A percentile compares a stretch with the other conserved stretches of the same genome.
phyloP scores from a whole-genome alignment of 306 rosid species.

The Astragalus glycyphyllos region DNA sequence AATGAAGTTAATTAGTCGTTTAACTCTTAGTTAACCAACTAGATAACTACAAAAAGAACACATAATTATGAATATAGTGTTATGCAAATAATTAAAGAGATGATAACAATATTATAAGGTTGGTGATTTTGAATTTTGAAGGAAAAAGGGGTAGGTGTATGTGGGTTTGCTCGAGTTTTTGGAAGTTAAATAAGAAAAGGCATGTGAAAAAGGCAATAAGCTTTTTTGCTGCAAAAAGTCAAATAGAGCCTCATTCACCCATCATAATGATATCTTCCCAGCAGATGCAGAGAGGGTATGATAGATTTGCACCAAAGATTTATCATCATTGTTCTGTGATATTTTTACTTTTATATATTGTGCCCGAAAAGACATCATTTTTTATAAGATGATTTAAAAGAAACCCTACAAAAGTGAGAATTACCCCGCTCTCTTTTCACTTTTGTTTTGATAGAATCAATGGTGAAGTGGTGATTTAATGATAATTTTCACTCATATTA shows the following conservation, averaged over 20 bases:
- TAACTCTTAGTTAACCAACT: conserved; percentile 43
- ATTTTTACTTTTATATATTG: conserved; percentile 50
- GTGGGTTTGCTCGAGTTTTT: conserved; percentile 60
- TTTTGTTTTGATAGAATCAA: conserved; percentile 40
- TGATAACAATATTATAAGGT: conserved; percentile 55
- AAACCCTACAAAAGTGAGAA: conserved; percentile 61
- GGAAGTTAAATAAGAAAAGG: conserved; percentile 50
- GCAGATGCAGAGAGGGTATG: conserved; percentile 51
- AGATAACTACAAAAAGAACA: conserved; percentile 47
- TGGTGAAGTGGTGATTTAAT: conserved; percentile 50
- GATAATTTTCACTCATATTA: conserved; percentile 50
- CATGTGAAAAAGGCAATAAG: conserved; percentile 69
- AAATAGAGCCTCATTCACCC: conserved; percentile 63
- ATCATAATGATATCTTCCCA: conserved; percentile 73
- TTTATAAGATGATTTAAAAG: conserved; percentile 46
- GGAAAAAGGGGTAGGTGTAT: conserved; percentile 51
- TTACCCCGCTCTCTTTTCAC: conserved; percentile 11
- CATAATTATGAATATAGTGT: conserved; percentile 45
- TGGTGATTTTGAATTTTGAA: conserved; percentile 57
- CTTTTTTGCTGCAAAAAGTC: conserved; percentile 74
- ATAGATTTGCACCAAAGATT: conserved; percentile 85
- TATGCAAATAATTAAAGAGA: conserved; percentile 43
- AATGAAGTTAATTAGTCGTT: conserved; percentile 45
- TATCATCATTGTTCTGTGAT: conserved; percentile 75
- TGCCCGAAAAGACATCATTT: conserved; percentile 45